Evolutionary conservation across 164 flowering plant genomes (phyloP), one percentile per base, ranked within the genome.

Genomic region (Euptelea pleiosperma): DNA sequence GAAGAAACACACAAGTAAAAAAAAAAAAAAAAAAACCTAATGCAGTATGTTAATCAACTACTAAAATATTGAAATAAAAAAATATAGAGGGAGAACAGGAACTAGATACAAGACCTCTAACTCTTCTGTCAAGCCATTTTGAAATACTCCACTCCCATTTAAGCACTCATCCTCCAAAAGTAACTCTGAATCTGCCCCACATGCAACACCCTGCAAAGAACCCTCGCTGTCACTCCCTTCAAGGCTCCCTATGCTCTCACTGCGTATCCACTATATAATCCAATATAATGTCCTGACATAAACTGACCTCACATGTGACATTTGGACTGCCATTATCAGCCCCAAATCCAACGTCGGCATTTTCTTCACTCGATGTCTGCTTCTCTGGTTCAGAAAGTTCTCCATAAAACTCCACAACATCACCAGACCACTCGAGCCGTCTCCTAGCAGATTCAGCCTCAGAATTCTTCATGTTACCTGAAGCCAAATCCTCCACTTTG

Each of bases 21-120:
- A 29, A 24, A 19, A 57, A 60, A 7, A 28, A 19, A 33, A 18
- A 45, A 54, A 34, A 62, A 61, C 8, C 3, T 22, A 39, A 45
- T 42, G n/a, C 6, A 29, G 6, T 6, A 55, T 8, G 31, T 41
- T 25, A 24, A 16, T 3, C 10, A 18, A 44, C 49, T 10, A 1
- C 8, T 10, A 37, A 39, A 15, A 15, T 16, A 59, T 10, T 24
- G 8, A 24, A 31, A 11, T 9, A 52, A 48, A n/a, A 5, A 21
- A 37, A 36, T 0, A 37, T n/a, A 39, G 28, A 39, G 35, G 31
- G 36, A 35, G 8, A 45, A 58, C 42, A 24, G 36, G 50, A 55
- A 58, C 52, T 39, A 58, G 49, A 71, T 57, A 41, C 52, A 63
- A 73, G 72, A 86, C 92, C 89, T 86, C 83, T 49, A 71, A 67